phyloP scores from a whole-genome alignment of 768 basidiomycete genomes.

The Tubosaeta sp. region DNA sequence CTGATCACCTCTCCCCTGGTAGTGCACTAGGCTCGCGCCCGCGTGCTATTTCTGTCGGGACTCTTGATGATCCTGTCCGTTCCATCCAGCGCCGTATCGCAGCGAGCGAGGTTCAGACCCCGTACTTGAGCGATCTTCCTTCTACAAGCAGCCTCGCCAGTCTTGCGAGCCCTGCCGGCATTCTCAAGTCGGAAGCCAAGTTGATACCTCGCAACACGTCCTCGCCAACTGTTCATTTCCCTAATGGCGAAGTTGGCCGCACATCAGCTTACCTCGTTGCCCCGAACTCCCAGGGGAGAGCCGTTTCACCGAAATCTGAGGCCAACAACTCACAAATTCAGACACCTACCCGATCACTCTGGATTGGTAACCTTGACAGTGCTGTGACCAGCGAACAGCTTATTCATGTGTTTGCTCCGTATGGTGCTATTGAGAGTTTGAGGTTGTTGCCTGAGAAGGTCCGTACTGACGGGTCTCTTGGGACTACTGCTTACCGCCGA shows the following conservation, averaged over 20 bases:
- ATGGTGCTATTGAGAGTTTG: constrained; percentile 95
- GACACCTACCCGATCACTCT: constrained; percentile 91
- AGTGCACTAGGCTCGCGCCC: constrained; percentile 49
- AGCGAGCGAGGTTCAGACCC: constrained; percentile 49
- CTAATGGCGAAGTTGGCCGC: constrained; percentile 55
- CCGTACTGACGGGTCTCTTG: constrained; percentile 1
- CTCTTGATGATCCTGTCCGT: constrained; percentile 75
- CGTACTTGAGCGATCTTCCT: constrained; percentile 56
- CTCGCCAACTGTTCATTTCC: constrained; percentile 63
- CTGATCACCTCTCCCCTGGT: constrained; percentile 59
- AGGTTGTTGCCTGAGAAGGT: constrained; percentile 97
- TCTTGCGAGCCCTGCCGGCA: constrained; percentile 34
- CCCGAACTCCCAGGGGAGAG: constrained; percentile 63
- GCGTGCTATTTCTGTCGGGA: constrained; percentile 86
- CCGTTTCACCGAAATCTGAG: constrained; percentile 82
- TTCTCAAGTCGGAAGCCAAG: constrained; percentile 59
- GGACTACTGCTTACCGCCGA: constrained; percentile 14
- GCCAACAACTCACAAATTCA: constrained; percentile 67
- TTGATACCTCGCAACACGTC: constrained; percentile 40
- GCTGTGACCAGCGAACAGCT: constrained; percentile 93
- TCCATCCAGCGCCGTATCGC: constrained; percentile 62
- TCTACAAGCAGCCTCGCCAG: constrained; percentile 24
- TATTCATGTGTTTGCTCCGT: constrained; percentile 91
- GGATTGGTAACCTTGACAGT: constrained; percentile 98
- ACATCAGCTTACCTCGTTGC: constrained; percentile 67